Conservation (phyloP, 495 filamentous ascomycete genomes). For the Peziza echinospora region DNA sequence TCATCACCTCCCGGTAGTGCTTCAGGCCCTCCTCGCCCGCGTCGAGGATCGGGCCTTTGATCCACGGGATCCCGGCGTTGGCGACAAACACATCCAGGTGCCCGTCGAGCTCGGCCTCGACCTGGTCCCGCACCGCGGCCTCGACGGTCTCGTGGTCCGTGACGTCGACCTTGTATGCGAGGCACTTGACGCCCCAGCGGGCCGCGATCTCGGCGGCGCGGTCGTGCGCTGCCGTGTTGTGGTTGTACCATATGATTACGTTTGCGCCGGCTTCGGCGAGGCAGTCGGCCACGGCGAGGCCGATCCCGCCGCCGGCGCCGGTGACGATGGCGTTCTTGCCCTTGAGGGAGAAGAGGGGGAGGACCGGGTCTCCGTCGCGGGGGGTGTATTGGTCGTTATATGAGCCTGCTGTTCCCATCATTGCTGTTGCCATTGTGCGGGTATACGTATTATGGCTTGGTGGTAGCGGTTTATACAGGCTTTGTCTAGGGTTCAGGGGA, state of each 20-base stretch:
- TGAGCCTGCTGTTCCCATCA: not conserved
- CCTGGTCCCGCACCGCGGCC: constrained; percentile 32
- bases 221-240: constrained; percentile 45
- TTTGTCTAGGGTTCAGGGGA: no score
- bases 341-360: constrained; percentile 66
- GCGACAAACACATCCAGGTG: constrained; percentile 63
- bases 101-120: constrained; percentile 43
- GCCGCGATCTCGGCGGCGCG: constrained; percentile 52
- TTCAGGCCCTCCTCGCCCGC: constrained; percentile 25
- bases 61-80: constrained; percentile 60
- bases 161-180: constrained; percentile 54
- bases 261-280: constrained; percentile 71
- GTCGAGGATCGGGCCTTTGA: constrained; percentile 43
- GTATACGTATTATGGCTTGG: not conserved
- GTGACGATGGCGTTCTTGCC: constrained; percentile 69
- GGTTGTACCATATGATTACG: constrained; percentile 72
- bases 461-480: no score
- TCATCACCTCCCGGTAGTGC: constrained; percentile 45
- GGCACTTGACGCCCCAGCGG: constrained; percentile 62
- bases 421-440: constrained; percentile 17
- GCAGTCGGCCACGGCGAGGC: constrained; percentile 51
- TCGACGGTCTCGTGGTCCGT: constrained; percentile 36
- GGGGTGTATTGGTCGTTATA: constrained; percentile 25
- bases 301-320: constrained; percentile 65
- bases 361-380: constrained; percentile 32